Evolutionary conservation across 805 yeast species (phyloP), one percentile per base, ranked within the genome.

Genomic region (Teunomyces barrocoloradensis): DNA sequence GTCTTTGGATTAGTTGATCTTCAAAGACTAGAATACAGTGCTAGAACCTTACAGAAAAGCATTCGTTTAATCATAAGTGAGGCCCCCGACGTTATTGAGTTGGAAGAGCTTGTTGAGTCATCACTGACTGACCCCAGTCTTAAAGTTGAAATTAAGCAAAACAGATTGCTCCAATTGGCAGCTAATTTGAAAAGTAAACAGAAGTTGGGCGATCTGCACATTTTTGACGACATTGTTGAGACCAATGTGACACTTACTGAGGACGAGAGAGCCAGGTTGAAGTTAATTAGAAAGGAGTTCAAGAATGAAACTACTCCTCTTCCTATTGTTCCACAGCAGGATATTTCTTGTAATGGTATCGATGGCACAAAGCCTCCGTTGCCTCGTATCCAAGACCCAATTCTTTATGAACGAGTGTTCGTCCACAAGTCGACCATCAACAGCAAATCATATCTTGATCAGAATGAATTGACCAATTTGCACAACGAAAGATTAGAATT

Each of bases 401-500:
- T 72, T 3, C 75, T 90, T 9, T 72, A 76, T 51, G 81, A 83
- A 5, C 77, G 86, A 44, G 96, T 89, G 0, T 92, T 91, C 60
- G 80, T 85, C 23, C 97, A 92, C 64, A 83, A 84, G 54, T 90
- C 97, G 0, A 71, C 80, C 3, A 77, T 84, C 12, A 81, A 84
- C 50, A 80, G 79, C 53, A 78, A 79, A 51, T 63, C 79, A 4
- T 80, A 79, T 53, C 63, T 84, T 42, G 69, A 80, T n/a, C 79
- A 76, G 43, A 64, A 68, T 3, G 92, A 85, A 53, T 70, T 78
- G 45, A 69, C 85, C 21, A 69, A 75, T 44, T 70, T 83, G 2
- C 91, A 89, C 56, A 88, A 92, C 63, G 97, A 91, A 71, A 75
- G 97, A 43, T 71, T 90, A 18, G 98, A 92, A 68, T 92, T 89